Evolutionary conservation across 2,329 filamentous ascomycete species (phyloP), one percentile per base, ranked within the genome.

Genomic region (Ophiostoma piceae): DNA sequence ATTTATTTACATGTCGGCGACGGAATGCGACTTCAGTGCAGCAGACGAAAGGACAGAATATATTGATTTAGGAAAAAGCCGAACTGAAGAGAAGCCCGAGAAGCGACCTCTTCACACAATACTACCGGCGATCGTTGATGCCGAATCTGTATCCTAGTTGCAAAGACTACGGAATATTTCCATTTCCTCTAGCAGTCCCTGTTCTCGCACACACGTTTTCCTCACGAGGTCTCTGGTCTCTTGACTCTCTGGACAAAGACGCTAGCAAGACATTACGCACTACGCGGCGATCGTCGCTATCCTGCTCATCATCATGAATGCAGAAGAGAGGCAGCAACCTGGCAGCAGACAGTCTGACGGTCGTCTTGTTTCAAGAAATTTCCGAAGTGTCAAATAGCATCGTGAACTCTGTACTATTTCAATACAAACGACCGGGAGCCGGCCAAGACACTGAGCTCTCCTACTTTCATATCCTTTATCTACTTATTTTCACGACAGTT

Each of bases 11-110:
- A 57, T 57, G 12, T 29, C 51, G 51, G 51, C 51, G 3, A 14
- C 51, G 51, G 51, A 57, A 57, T 57, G 51, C 51, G 12, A 57
- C 51, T 57, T 9, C 26, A 22, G 51, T 57, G 51, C 51, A 57
- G n/a, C 1, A 2, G 51, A 8, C 7, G 9, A 16, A 16, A 3
- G 51, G n/a, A 9, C 22, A 3, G 43, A 47, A 19, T n/a, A 7
- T 6, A 47, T n/a, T 19, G 16, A n/a, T n/a, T 47, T n/a, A n/a
- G 43, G 16, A n/a, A 47, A 47, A 47, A 47, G 5, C 43, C 43
- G 43, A 47, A 35, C 35, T n/a, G 7, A n/a, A 47, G 43, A 47
- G 14, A n/a, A 19, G 3, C 43, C 43, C 16, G 16, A 19, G 43
- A 47, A 47, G 43, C 43, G 43, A n/a, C 43, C 16, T 6, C 5